Conservation (phyloP, 2,329 filamentous ascomycete genomes). For the Fusarium aywerte region DNA sequence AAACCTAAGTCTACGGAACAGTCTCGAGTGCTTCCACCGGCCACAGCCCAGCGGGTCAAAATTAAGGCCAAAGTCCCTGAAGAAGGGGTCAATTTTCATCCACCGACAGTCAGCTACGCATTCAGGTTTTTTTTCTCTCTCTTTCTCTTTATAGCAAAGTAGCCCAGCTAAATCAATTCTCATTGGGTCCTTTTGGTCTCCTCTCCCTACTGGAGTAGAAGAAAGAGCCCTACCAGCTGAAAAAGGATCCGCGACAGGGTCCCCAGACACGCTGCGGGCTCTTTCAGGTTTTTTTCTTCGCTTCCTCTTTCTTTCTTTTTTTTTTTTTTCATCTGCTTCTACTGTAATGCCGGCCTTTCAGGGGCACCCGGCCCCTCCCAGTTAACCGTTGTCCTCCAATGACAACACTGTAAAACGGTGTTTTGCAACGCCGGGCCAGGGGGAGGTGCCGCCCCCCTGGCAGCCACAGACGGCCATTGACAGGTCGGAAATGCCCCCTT, state of each 20-base stretch:
- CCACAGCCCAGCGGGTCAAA: conserved; percentile 30
- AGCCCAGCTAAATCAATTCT: neutral
- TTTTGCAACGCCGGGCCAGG: conserved; percentile 37
- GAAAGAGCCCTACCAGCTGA: conserved; percentile 41
- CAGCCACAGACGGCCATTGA: conserved; percentile 38
- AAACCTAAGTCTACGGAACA: neutral
- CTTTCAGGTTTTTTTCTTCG: conserved; percentile 17
- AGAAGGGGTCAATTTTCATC: conserved; percentile 35
- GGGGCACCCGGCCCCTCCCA: conserved; percentile 30
- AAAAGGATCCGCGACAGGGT: conserved; percentile 42
- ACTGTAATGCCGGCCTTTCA: conserved; percentile 25
- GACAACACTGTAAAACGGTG: conserved; percentile 8
- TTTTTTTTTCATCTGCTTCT: conserved; percentile 14
- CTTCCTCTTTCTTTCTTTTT: neutral
- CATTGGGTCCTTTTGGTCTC: conserved; percentile 13
- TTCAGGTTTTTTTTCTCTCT: conserved; percentile 1
- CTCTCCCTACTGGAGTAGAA: conserved; percentile 2
- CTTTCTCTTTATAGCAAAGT: neutral
- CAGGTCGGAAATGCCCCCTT: conserved; percentile 32
- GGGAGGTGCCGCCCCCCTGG: conserved; percentile 44
- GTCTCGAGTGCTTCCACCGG: conserved; percentile 4
- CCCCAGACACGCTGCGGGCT: conserved; percentile 19
- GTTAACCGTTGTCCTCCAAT: conserved; percentile 28
- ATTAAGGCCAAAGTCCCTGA: conserved; percentile 21
- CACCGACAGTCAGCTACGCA: conserved; percentile 21